Percentiles rank a stretch among this genome's conserved stretches.
Conservation (phyloP, 1,284 basidiomycete genomes). For the Melampsora americana region DNA sequence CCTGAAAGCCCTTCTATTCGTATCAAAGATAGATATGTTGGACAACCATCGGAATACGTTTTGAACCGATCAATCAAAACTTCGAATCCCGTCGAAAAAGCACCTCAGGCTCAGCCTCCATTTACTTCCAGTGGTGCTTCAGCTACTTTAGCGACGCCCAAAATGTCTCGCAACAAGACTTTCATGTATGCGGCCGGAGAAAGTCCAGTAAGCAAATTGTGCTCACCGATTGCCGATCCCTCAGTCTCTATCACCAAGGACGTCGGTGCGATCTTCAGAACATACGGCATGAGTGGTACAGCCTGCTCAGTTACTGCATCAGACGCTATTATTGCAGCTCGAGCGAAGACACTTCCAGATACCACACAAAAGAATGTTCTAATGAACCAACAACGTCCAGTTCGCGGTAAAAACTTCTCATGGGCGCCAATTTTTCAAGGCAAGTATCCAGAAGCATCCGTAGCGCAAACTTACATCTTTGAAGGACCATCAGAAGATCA, state of each 20-base stretch:
- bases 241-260: slow-evolving; percentile 29
- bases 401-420: background rate
- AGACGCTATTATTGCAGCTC: slow-evolving; percentile 35
- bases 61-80: too few species aligned
- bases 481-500: background rate
- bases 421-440: slow-evolving; percentile 19
- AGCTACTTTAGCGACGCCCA: background rate
- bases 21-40: too few species aligned
- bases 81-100: too few species aligned
- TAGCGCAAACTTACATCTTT: slow-evolving; percentile 19
- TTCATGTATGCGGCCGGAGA: background rate
- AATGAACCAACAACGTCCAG: background rate
- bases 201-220: background rate
- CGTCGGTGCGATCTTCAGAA: slow-evolving; percentile 7
- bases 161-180: background rate
- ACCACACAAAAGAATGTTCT: background rate
- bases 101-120: too few species aligned
- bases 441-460: background rate
- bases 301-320: slow-evolving; percentile 34
- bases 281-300: slow-evolving; percentile 6
- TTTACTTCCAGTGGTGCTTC: too few species aligned
- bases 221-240: slow-evolving; percentile 16
- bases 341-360: background rate
- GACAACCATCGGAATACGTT: background rate
- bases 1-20: too few species aligned